phyloP scores from a whole-genome alignment of 768 basidiomycete species.

The Serendipita sp. region DNA sequence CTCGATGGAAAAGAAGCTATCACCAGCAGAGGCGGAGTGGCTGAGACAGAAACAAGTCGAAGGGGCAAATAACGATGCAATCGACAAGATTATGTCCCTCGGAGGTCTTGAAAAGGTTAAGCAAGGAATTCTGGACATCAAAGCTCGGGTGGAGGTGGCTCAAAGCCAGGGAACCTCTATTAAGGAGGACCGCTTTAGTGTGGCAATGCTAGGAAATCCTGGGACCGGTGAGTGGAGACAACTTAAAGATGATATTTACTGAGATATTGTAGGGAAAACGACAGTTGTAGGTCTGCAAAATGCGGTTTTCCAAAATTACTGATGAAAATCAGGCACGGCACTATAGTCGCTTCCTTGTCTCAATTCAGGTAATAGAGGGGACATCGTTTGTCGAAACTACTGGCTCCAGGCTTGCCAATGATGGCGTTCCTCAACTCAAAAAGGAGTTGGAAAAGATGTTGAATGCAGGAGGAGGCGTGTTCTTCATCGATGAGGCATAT shows the following conservation, averaged over 20 bases:
- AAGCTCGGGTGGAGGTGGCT: slow-evolving; percentile 30
- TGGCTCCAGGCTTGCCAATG: slow-evolving; percentile 39
- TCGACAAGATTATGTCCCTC: slow-evolving; percentile 56
- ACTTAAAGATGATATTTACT: not conserved
- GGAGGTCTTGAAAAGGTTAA: slow-evolving; percentile 56
- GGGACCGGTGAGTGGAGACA: slow-evolving; percentile 41
- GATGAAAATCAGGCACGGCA: slow-evolving; percentile 26
- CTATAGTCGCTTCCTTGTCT: slow-evolving; percentile 47
- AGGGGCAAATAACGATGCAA: slow-evolving; percentile 34
- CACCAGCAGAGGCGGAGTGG: slow-evolving; percentile 29
- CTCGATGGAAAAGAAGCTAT: not conserved
- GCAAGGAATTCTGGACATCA: slow-evolving; percentile 37
- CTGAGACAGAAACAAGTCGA: slow-evolving; percentile 38
- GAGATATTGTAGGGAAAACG: slow-evolving; percentile 38
- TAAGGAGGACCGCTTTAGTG: slow-evolving; percentile 43
- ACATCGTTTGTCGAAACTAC: slow-evolving; percentile 44
- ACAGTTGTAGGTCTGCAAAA: slow-evolving; percentile 25
- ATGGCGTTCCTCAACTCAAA: slow-evolving; percentile 38
- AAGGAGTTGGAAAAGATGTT: slow-evolving; percentile 32
- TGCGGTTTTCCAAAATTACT: not conserved
- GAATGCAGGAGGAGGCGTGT: slow-evolving; percentile 40
- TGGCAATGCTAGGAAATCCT: slow-evolving; percentile 50
- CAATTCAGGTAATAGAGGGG: slow-evolving; percentile 37
- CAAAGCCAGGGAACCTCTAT: slow-evolving; percentile 38
- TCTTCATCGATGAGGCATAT: slow-evolving; percentile 62